These are phyloP conservation scores for Leishmania major DNA, from an alignment of 208 protist species.

Conservation along the genomic window DNA sequence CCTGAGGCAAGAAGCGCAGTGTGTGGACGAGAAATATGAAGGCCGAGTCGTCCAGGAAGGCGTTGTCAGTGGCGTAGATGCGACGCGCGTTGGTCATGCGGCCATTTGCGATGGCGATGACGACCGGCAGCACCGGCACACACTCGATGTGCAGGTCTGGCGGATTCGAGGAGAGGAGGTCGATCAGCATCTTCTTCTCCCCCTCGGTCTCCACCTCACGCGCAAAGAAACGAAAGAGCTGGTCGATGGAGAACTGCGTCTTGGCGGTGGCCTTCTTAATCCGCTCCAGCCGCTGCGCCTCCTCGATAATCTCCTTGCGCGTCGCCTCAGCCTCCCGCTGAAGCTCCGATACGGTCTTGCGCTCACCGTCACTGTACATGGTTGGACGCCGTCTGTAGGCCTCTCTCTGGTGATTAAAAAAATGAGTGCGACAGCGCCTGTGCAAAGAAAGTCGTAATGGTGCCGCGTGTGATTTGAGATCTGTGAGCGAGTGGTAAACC, in stretches of 20 bases:
- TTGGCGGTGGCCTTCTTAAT: conserved; percentile 68
- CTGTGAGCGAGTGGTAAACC: neutral
- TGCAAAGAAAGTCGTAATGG: neutral
- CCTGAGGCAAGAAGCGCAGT: conserved; percentile 78
- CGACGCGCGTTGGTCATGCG: conserved; percentile 64
- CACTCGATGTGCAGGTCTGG: conserved; percentile 66
- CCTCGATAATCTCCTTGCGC: conserved; percentile 63
- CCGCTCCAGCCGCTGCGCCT: conserved; percentile 65
- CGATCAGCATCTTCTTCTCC: conserved; percentile 61
- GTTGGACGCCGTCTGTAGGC: neutral
- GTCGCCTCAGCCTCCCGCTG: conserved; percentile 72
- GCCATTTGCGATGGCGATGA: conserved; percentile 78
- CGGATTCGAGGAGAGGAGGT: conserved; percentile 63
- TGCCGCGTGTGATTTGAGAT: neutral
- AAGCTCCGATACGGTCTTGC: conserved; percentile 86
- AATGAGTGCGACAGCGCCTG: neutral
- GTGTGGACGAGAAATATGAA: conserved; percentile 84
- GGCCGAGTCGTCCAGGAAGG: conserved; percentile 60
- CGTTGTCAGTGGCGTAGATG: conserved; percentile 62
- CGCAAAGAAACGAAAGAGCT: conserved; percentile 82
- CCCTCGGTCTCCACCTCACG: conserved; percentile 67
- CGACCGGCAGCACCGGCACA: conserved; percentile 71
- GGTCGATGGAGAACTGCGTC: conserved; percentile 74
- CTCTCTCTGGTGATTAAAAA: neutral
- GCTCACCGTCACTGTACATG: conserved; percentile 89